Evolutionary conservation across 768 basidiomycete species (phyloP), one percentile per base, ranked within the genome.

Genomic region (Roridomyces roridus): DNA sequence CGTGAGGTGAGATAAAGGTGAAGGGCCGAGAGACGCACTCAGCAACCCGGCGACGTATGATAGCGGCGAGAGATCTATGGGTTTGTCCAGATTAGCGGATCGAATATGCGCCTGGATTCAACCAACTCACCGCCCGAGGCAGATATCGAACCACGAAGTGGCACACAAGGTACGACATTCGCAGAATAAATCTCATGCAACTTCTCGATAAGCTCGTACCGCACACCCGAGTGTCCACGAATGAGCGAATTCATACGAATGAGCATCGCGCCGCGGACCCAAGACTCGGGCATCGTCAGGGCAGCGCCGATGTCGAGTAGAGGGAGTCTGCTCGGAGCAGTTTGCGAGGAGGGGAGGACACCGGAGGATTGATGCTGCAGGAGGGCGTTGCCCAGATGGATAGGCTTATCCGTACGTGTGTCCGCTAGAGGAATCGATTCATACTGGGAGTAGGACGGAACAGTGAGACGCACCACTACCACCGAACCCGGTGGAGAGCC

Each of bases 161-260:
- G 91, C n/a, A 93, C 89, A 18, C 88, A 74, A 3, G 87, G 86
- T 6, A 80, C 84, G 58, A 92, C 80, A 65, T 88, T 83, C 37
- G 82, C 81, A 31, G 75, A 76, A 12, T 92, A 76, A 20, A 92
- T 77, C 48, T 82, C 79, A 34, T 76, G 76, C 74, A 93, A 85
- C 65, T 85, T 84, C 66, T 90, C 85, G 45, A 93, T 84, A 47
- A 92, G 78, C 62, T 86, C 83, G 87, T 87, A 88, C 59, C 82
- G 79, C 29, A 41, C 46, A n/a, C 36, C 87, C 24, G 89, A 91
- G 70, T 92, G 91, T 0, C 89, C 91, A 36, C 91, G 85, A 63
- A 91, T 86, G 46, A 93, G 81, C 0, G 89, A 90, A 70, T 93
- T 93, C 82, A 89, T 87, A 60, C 91, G 85, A 59, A 93, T 80